Conservation (phyloP, 2,329 filamentous ascomycete species). For the Scytalidium sp. region DNA sequence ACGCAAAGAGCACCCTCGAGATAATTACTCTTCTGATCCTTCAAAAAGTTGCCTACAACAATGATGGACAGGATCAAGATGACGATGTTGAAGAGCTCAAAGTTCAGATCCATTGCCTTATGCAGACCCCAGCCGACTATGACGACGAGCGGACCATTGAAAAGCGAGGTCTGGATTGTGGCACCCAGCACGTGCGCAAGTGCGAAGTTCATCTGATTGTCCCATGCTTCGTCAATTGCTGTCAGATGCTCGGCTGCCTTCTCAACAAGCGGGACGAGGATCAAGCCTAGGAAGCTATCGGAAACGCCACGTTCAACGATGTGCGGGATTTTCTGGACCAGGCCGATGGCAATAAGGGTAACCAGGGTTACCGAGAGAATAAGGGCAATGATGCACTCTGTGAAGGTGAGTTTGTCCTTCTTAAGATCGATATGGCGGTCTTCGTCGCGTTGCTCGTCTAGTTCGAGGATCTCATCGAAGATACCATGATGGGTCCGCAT, state of each 20-base stretch:
- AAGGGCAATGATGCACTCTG: constrained; percentile 68
- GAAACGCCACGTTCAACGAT: constrained; percentile 51
- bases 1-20: constrained; percentile 82
- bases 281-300: constrained; percentile 65
- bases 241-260: constrained; percentile 85
- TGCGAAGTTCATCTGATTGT: constrained; percentile 81
- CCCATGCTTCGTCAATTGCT: constrained; percentile 80
- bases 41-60: constrained; percentile 81
- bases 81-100: constrained; percentile 82
- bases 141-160: constrained; percentile 81
- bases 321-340: constrained; percentile 69
- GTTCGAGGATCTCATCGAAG: constrained; percentile 70
- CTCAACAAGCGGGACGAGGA: constrained; percentile 78
- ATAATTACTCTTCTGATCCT: constrained; percentile 88
- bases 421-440: constrained; percentile 58
- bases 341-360: constrained; percentile 67
- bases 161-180: constrained; percentile 83
- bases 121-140: constrained; percentile 78
- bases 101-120: constrained; percentile 74
- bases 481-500: constrained; percentile 74
- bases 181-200: constrained; percentile 82
- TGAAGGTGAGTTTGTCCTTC: constrained; percentile 70
- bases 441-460: constrained; percentile 65
- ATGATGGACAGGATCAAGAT: constrained; percentile 81
- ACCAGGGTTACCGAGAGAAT: constrained; percentile 64